These are phyloP conservation scores for Trichoderma oligosporum DNA, from an alignment of 2,329 filamentous ascomycete species.

Conservation along the genomic window DNA sequence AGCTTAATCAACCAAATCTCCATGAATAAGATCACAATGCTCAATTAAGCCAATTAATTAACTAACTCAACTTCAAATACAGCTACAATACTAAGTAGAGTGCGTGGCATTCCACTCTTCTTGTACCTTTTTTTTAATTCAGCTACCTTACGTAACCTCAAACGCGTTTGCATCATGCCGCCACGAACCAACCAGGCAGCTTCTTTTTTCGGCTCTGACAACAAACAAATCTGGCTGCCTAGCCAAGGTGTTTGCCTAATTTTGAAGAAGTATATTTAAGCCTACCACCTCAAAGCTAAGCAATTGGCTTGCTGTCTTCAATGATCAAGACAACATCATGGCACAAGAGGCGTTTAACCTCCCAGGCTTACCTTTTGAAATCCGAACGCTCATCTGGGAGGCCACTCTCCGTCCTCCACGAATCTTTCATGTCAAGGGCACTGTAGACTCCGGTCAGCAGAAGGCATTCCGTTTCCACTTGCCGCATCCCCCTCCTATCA, in stretches of 20 bases:
- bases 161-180: not conserved
- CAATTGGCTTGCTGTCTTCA: too few species aligned
- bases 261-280: not conserved
- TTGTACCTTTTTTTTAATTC: not conserved
- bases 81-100: not conserved
- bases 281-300: not conserved
- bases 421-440: conserved; percentile 30
- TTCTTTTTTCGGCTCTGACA: not conserved
- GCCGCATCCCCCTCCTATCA: conserved; percentile 22
- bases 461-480: conserved; percentile 26
- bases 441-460: not conserved
- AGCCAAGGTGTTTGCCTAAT: not conserved
- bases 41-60: not conserved
- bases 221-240: not conserved
- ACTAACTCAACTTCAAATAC: not conserved
- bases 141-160: conserved; percentile 9
- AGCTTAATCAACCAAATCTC: too few species aligned
- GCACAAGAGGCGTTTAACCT: conserved; percentile 19
- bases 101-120: not conserved
- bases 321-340: not conserved
- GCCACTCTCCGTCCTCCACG: conserved; percentile 28
- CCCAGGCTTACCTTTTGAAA: conserved; percentile 26
- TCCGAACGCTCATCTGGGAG: conserved; percentile 31
- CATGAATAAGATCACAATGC: too few species aligned
- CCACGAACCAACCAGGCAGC: conserved; percentile 14